Evolutionary conservation across 345 rosid species (phyloP), one percentile per base, ranked within the genome.

Genomic region (Lumnitzera littorea): DNA sequence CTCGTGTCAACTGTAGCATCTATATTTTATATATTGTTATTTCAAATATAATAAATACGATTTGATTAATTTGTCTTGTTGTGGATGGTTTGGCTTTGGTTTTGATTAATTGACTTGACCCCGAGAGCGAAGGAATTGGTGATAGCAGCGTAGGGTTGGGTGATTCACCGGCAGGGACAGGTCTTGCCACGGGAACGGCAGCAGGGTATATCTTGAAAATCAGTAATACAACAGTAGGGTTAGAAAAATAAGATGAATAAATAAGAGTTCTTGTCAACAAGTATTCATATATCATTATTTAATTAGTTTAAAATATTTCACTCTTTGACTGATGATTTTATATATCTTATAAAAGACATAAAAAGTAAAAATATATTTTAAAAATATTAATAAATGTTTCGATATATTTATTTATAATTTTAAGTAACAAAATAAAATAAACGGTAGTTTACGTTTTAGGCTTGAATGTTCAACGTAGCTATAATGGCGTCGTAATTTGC

Each of bases 81-180:
- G 57, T 61, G 20, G 20, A 24, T 53, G 58, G 58, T n/a, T 11
- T 25, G 63, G 50, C 10, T 27, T 29, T 51, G 55, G 58, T 57
- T 56, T 55, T 20, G 54, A 36, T 36, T 36, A 36, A 36, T 36
- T 36, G 43, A 36, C 43, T 36, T 36, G 43, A 36, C 43, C 1
- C 25, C 3, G 16, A 5, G 50, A 25, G 56, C 24, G 23, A 15
- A 50, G 12, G 15, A 48, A 48, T 50, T 11, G 58, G 66, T 15
- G 60, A 27, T 14, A 27, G 50, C 50, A 49, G 31, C 55, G 63
- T 51, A 23, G 20, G 51, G 56, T 43, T 7, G 57, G 41, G 62
- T 20, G 14, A 52, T 61, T 72, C 61, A 67, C 67, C 53, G 76
- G 49, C 15, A 56, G 43, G 52, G 64, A 24, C 55, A 17, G 62